A percentile compares a stretch with the other conserved stretches of the same genome.
Evolutionary conservation across 768 basidiomycete genomes (phyloP).

Genomic region (Strobilomyces dryophilus): DNA sequence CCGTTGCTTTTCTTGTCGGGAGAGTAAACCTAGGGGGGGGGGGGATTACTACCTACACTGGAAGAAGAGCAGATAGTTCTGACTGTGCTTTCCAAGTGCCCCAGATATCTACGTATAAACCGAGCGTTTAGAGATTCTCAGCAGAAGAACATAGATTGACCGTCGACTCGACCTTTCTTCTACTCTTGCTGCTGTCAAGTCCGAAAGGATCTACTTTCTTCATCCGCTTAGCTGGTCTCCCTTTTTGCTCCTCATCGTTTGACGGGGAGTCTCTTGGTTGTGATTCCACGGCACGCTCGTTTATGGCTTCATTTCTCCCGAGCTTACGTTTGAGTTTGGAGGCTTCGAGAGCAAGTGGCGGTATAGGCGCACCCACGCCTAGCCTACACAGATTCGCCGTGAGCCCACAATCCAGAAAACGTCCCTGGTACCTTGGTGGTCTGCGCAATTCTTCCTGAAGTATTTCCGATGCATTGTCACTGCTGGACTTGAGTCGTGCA

Average conservation of each 20-base stretch:
- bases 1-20: conserved; percentile 3
- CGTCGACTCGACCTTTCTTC: conserved; percentile 36
- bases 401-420: not conserved
- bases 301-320: conserved; percentile 46
- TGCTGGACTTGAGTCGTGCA: conserved; percentile 21
- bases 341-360: conserved; percentile 30
- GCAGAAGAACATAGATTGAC: not conserved
- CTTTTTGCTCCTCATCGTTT: conserved; percentile 55
- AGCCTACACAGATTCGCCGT: conserved; percentile 40
- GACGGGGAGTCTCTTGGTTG: conserved; percentile 19
- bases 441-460: conserved; percentile 59
- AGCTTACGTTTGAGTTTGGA: conserved; percentile 57
- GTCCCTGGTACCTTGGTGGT: conserved; percentile 33
- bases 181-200: conserved; percentile 35
- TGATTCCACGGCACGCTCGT: conserved; percentile 37
- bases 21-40: conserved; percentile 3
- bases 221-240: conserved; percentile 57
- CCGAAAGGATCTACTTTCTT: conserved; percentile 55
- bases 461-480: conserved; percentile 43
- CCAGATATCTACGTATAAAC: not conserved
- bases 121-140: not conserved
- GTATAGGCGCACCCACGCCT: conserved; percentile 65
- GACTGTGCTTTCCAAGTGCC: conserved; percentile 8
- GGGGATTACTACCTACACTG: conserved; percentile 1
- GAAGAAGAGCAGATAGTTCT: conserved; percentile 3